Evolutionary conservation across 352 stramenopile species (phyloP).

Genomic region (Peronospora farinosa): DNA sequence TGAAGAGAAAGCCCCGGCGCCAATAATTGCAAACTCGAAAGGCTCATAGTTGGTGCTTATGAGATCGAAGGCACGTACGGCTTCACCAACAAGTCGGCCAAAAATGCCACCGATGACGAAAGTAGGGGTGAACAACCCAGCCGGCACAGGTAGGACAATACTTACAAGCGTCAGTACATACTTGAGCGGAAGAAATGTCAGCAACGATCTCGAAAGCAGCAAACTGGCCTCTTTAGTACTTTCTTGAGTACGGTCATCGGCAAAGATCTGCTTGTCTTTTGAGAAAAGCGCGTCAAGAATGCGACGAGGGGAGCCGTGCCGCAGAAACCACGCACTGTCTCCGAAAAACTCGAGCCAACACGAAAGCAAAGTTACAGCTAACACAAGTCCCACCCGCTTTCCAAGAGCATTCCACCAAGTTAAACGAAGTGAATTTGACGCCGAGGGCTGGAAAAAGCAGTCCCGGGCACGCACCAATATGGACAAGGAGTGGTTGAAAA

Average conservation of each 20-base stretch:
- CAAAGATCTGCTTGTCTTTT: constrained; percentile 52
- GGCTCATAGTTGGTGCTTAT: constrained; percentile 69
- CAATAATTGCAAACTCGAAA: constrained; percentile 91
- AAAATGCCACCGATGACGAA: constrained; percentile 83
- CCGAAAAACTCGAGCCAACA: constrained; percentile 75
- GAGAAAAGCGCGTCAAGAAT: constrained; percentile 67
- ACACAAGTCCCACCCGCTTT: constrained; percentile 54
- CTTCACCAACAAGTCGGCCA: constrained; percentile 69
- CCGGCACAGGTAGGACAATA: constrained; percentile 67
- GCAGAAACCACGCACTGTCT: constrained; percentile 74
- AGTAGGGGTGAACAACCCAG: constrained; percentile 78
- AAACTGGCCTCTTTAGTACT: constrained; percentile 34
- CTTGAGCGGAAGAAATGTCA: constrained; percentile 77
- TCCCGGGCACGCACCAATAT: constrained; percentile 58
- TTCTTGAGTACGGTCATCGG: constrained; percentile 8
- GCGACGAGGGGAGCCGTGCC: constrained; percentile 54
- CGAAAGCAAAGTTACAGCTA: constrained; percentile 52
- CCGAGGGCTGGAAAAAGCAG: constrained; percentile 30
- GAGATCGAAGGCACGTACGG: constrained; percentile 55
- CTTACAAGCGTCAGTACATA: constrained; percentile 70
- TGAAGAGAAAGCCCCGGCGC: constrained; percentile 85
- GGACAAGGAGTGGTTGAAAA: constrained; percentile 68
- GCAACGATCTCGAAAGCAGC: constrained; percentile 63
- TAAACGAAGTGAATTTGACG: constrained; percentile 6
- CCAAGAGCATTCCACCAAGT: constrained; percentile 45